A percentile compares a stretch with the other conserved stretches of the same genome.
phyloP scores from a whole-genome alignment of 257 asterid genomes.

The Przewalskia tangutica region DNA sequence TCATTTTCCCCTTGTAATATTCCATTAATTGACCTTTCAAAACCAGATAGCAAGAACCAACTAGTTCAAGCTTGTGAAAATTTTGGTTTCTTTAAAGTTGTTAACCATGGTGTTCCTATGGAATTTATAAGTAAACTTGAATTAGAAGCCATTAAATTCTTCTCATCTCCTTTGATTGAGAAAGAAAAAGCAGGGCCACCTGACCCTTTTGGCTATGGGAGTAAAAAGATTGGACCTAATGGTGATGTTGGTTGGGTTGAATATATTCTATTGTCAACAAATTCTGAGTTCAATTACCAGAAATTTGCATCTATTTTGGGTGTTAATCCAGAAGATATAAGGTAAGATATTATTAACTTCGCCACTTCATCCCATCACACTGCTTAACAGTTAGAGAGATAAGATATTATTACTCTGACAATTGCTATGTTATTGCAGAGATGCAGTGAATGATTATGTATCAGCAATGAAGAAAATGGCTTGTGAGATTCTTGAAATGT shows the following conservation, averaged over 20 bases:
- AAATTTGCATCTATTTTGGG: not conserved
- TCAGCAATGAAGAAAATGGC: constrained; percentile 27
- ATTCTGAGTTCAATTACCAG: not conserved
- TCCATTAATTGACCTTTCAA: not conserved
- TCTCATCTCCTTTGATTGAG: not conserved
- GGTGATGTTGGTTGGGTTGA: constrained; percentile 6
- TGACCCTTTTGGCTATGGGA: constrained; percentile 4
- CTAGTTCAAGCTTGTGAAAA: not conserved
- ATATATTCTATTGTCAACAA: constrained; percentile 1
- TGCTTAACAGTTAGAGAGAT: no score
- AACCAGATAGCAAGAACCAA: not conserved
- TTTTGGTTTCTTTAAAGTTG: not conserved
- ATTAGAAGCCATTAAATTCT: not conserved
- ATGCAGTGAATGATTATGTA: constrained; percentile 23
- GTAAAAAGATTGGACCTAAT: not conserved
- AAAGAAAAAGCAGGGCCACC: not conserved
- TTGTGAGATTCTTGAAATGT: constrained; percentile 25
- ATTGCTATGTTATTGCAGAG: constrained; percentile 5
- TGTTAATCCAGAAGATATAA: not conserved
- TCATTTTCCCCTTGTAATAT: not conserved
- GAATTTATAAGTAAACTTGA: not conserved
- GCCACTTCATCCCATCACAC: no score
- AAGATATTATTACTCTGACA: no score
- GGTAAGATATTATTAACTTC: no score
- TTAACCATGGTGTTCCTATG: not conserved